Percentiles rank a stretch among this genome's conserved stretches.
These are phyloP conservation scores for Lentinus polychrous DNA, from an alignment of 1,284 basidiomycete species.

Conservation along the genomic window DNA sequence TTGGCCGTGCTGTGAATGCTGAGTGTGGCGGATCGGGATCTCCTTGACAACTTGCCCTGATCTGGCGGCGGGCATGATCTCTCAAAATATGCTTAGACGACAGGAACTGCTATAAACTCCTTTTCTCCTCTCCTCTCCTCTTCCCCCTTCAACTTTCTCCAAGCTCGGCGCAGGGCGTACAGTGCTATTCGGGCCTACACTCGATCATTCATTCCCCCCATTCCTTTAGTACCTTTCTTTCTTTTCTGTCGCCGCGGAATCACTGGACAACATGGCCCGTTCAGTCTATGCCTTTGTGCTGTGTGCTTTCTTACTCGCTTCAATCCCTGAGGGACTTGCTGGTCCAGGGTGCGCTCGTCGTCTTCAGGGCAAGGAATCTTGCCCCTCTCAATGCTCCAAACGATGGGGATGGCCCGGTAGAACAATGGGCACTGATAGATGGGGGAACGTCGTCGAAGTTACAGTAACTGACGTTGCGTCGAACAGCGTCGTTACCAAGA, in stretches of 20 bases:
- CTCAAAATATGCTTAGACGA: not conserved
- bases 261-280: constrained; percentile 40
- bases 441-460: constrained; percentile 42
- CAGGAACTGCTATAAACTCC: not conserved
- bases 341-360: constrained; percentile 45
- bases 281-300: constrained; percentile 31
- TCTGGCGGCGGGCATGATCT: constrained; percentile 6
- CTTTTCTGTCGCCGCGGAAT: constrained; percentile 13
- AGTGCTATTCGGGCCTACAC: constrained; percentile 9
- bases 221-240: constrained; percentile 11
- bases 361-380: constrained; percentile 28
- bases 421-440: constrained; percentile 44
- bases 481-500: constrained; percentile 24
- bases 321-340: constrained; percentile 27
- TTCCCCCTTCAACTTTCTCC: constrained; percentile 9
- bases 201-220: constrained; percentile 20
- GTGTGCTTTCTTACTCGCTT: constrained; percentile 32
- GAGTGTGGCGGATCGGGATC: constrained; percentile 19
- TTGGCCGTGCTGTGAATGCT: too few species aligned
- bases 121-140: constrained; percentile 11
- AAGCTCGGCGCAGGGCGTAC: constrained; percentile 13
- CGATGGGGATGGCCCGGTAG: constrained; percentile 47
- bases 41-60: constrained; percentile 5
- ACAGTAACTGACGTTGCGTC: constrained; percentile 21
- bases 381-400: constrained; percentile 35